These are phyloP conservation scores for Boletus eberwhitei DNA, from an alignment of 768 basidiomycete genomes.

Conservation along the genomic window DNA sequence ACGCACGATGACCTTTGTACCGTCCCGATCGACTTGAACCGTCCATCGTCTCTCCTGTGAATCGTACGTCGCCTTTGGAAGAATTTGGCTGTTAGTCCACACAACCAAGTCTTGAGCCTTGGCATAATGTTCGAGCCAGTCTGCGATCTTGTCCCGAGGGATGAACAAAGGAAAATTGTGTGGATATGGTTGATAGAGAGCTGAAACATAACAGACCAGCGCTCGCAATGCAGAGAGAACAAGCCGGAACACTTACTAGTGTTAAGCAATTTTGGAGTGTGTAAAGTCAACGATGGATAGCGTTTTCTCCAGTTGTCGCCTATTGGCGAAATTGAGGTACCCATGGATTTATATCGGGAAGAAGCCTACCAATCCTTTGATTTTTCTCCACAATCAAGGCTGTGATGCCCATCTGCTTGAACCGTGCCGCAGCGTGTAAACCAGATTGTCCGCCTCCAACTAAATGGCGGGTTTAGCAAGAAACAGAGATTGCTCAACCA, in stretches of 20 bases:
- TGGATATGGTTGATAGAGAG: constrained; percentile 3
- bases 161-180: constrained; percentile 3
- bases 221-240: background rate
- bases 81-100: constrained; percentile 5
- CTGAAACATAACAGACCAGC: background rate
- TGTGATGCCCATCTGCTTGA: background rate
- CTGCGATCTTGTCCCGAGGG: constrained; percentile 2
- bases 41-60: constrained; percentile 1
- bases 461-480: background rate
- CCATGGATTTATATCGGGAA: background rate
- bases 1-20: background rate
- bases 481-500: background rate
- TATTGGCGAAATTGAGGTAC: background rate
- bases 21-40: background rate
- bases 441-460: constrained; percentile 2
- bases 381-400: constrained; percentile 3
- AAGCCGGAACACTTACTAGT: background rate
- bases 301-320: constrained; percentile 8
- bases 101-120: constrained; percentile 4
- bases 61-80: constrained; percentile 1
- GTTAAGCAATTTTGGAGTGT: background rate
- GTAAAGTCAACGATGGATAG: constrained; percentile 5
- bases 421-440: background rate
- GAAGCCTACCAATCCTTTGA: background rate
- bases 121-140: constrained; percentile 4